phyloP scores from a whole-genome alignment of 2,329 filamentous ascomycete genomes.

The Albophoma yamanashiensis region DNA sequence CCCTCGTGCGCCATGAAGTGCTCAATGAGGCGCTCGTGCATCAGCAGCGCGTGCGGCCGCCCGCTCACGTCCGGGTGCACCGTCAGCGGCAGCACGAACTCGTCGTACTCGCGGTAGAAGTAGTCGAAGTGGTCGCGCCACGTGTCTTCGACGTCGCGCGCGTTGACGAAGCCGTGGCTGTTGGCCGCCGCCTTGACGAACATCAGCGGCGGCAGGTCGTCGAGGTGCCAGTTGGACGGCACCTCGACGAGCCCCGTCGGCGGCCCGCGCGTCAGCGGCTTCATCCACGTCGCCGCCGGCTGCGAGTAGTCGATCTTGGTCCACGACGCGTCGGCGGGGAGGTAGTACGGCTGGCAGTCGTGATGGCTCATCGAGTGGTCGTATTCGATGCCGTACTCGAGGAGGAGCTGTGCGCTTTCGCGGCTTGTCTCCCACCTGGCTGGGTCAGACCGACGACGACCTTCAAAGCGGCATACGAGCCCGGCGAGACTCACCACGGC shows the following conservation, averaged over 20 bases:
- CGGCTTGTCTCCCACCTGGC: constrained; percentile 54
- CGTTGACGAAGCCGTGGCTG: constrained; percentile 49
- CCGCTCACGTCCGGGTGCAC: constrained; percentile 67
- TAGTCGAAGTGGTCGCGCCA: constrained; percentile 62
- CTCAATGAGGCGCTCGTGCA: constrained; percentile 59
- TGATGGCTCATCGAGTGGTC: constrained; percentile 58
- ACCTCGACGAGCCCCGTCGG: constrained; percentile 56
- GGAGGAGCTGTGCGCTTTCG: constrained; percentile 54
- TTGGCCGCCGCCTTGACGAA: constrained; percentile 58
- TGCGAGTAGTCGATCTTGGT: constrained; percentile 58
- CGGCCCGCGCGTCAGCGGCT: constrained; percentile 46
- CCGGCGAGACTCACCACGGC: constrained; percentile 34
- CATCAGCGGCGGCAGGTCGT: constrained; percentile 59
- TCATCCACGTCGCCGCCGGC: constrained; percentile 55
- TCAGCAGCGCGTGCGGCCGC: constrained; percentile 59
- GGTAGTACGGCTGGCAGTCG: constrained; percentile 53
- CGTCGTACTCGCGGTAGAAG: constrained; percentile 67
- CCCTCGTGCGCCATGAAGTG: constrained; percentile 52
- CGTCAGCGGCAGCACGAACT: constrained; percentile 69
- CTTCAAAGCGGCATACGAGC: no score
- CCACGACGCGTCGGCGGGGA: constrained; percentile 53
- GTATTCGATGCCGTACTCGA: constrained; percentile 59
- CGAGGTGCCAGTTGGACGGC: constrained; percentile 45
- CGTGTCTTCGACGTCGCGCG: constrained; percentile 51
- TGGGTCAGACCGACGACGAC: background rate